Percentiles rank a stretch among this genome's conserved stretches.
Conservation (phyloP, 2,329 filamentous ascomycete species). For the Arthrobotrys musiformis region DNA sequence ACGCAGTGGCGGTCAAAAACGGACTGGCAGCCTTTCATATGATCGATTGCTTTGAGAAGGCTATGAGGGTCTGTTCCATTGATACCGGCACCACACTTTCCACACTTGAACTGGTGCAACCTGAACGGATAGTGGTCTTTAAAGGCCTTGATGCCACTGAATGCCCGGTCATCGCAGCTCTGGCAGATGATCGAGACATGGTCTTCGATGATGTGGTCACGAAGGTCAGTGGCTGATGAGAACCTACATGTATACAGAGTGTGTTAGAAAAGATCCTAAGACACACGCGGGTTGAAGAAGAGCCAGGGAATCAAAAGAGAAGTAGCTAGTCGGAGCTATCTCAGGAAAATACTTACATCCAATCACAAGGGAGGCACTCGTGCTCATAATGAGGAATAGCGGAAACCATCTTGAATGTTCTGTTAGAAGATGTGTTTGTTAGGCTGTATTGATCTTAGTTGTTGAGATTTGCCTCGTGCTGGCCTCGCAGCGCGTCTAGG, state of each 20-base stretch:
- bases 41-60: background rate
- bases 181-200: slow-evolving; percentile 15
- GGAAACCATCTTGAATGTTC: background rate
- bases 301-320: background rate
- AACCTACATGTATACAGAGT: background rate
- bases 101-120: slow-evolving; percentile 24
- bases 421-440: background rate
- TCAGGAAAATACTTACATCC: slow-evolving; percentile 15
- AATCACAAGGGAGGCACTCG: slow-evolving; percentile 4
- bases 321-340: background rate
- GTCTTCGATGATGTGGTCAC: slow-evolving; percentile 6
- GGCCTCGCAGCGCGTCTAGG: no score
- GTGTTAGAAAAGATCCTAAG: background rate
- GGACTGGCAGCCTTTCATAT: slow-evolving; percentile 31
- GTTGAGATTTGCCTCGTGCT: background rate
- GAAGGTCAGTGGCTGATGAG: background rate
- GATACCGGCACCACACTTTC: slow-evolving; percentile 12
- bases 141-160: background rate
- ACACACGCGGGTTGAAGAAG: background rate
- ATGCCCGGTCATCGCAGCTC: background rate
- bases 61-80: background rate
- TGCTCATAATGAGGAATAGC: background rate
- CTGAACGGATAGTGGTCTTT: slow-evolving; percentile 5
- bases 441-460: background rate
- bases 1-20: slow-evolving; percentile 19